These are phyloP conservation scores for Lentinula aciculospora DNA, from an alignment of 768 basidiomycete genomes.

Conservation along the genomic window DNA sequence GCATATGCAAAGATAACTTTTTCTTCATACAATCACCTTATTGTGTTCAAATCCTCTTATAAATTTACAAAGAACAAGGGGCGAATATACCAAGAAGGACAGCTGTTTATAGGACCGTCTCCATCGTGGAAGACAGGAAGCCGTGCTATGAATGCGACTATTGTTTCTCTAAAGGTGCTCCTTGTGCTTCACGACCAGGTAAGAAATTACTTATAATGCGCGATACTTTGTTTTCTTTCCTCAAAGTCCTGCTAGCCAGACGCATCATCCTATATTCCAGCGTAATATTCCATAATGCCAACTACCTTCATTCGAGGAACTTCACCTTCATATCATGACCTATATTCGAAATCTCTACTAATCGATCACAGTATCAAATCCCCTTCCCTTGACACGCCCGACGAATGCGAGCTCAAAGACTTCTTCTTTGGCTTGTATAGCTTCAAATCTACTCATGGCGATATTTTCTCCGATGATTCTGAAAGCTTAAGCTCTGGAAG, in stretches of 20 bases:
- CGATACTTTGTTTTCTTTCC: neutral
- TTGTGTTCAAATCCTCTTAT: neutral
- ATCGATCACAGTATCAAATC: neutral
- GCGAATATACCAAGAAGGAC: neutral
- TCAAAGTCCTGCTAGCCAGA: neutral
- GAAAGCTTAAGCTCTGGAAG: neutral
- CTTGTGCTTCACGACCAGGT: neutral
- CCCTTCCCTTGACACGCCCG: neutral
- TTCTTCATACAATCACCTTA: neutral
- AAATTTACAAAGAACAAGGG: neutral
- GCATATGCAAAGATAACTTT: neutral
- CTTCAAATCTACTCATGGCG: neutral
- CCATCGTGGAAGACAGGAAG: no score
- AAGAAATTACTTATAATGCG: neutral
- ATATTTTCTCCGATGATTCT: neutral
- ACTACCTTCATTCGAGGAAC: neutral
- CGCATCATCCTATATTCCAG: neutral
- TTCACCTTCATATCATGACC: neutral
- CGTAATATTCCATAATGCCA: neutral
- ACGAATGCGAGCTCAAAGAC: slow-evolving; percentile 1
- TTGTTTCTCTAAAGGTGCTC: neutral
- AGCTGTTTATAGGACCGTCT: neutral
- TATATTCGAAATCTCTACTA: neutral
- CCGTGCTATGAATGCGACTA: neutral
- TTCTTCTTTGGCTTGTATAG: neutral